These are phyloP conservation scores for Punctularia strigosozonata DNA, from an alignment of 768 basidiomycete species.

Conservation along the genomic window DNA sequence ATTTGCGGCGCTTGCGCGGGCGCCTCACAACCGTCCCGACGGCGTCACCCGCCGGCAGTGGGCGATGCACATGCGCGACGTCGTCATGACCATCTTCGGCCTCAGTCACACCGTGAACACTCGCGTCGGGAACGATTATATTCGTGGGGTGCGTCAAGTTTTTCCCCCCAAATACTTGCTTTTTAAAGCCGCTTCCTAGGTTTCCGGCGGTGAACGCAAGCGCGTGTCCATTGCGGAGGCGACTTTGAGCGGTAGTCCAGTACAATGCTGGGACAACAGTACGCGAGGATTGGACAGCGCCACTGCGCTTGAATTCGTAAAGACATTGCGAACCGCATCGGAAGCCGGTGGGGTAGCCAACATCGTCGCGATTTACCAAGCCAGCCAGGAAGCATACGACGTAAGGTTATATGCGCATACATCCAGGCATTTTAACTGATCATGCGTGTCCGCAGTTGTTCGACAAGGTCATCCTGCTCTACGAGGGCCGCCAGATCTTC, in stretches of 20 bases:
- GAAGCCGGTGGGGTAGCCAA: constrained; percentile 74
- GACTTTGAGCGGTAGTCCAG: constrained; percentile 70
- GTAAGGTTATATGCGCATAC: too few species aligned
- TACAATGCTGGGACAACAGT: constrained; percentile 79
- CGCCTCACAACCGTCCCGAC: constrained; percentile 45
- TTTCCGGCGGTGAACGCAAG: constrained; percentile 75
- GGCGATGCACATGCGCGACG: too few species aligned
- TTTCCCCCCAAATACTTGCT: too few species aligned
- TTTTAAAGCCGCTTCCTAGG: too few species aligned
- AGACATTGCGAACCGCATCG: constrained; percentile 69
- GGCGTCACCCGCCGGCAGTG: constrained; percentile 28
- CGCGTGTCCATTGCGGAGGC: constrained; percentile 79
- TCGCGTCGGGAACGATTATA: constrained; percentile 78
- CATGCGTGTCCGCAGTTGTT: too few species aligned
- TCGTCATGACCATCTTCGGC: constrained; percentile 69
- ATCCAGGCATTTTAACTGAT: too few species aligned
- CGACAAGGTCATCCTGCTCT: constrained; percentile 80
- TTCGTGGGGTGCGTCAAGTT: too few species aligned
- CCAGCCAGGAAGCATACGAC: too few species aligned
- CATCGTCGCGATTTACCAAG: constrained; percentile 72
- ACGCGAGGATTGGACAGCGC: constrained; percentile 78
- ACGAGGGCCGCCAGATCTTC: constrained; percentile 73
- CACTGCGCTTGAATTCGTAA: constrained; percentile 80
- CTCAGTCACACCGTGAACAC: constrained; percentile 71
- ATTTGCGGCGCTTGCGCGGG: constrained; percentile 61